These are phyloP conservation scores for Annona squamosa DNA, from an alignment of 164 flowering plant species.

Conservation along the genomic window DNA sequence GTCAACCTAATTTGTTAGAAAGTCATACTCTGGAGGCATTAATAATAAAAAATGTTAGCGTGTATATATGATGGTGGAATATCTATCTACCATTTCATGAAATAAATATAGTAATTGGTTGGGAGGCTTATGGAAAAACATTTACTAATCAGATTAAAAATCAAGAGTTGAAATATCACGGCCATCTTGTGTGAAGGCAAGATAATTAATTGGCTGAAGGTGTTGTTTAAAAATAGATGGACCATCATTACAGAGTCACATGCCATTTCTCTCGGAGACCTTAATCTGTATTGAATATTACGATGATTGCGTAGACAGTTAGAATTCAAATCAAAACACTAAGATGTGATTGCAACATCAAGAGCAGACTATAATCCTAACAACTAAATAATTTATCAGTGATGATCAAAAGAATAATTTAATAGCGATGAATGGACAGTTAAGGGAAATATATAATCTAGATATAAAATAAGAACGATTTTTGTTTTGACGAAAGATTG, in stretches of 20 bases:
- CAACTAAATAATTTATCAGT: neutral
- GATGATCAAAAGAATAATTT: neutral
- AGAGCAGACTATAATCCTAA: too few species aligned
- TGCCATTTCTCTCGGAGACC: neutral
- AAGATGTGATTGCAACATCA: neutral
- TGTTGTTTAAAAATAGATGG: neutral
- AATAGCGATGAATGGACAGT: neutral
- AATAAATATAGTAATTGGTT: too few species aligned
- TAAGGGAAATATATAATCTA: neutral
- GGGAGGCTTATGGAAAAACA: too few species aligned
- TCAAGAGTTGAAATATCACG: neutral
- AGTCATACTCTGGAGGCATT: too few species aligned
- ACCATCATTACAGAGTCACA: neutral
- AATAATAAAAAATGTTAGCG: too few species aligned
- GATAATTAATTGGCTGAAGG: neutral
- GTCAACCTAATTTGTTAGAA: too few species aligned
- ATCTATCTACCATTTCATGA: too few species aligned
- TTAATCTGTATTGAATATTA: neutral
- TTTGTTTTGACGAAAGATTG: neutral
- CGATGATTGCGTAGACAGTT: neutral
- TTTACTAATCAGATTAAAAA: neutral
- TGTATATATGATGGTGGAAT: too few species aligned
- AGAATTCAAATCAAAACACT: too few species aligned
- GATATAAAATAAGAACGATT: neutral
- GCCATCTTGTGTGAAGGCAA: neutral